Evolutionary conservation across 495 filamentous ascomycete genomes (phyloP).

Genomic region (Talaromyces liani): DNA sequence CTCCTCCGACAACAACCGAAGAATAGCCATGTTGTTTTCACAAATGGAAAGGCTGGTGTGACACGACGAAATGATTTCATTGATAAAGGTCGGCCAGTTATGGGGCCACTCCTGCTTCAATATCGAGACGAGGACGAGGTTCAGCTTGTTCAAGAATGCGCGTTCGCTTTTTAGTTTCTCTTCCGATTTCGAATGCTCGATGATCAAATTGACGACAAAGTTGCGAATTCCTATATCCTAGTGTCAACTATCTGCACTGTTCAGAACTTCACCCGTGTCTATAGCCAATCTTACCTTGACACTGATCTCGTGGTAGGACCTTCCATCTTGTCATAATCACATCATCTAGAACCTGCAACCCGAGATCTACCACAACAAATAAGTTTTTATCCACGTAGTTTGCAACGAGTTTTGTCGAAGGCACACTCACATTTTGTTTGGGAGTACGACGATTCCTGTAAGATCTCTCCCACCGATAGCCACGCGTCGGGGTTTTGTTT

Average conservation of each 20-base stretch:
- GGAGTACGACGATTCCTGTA: constrained; percentile 79
- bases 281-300: constrained; percentile 57
- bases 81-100: constrained; percentile 99
- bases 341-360: constrained; percentile 91
- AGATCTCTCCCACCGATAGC: constrained; percentile 92
- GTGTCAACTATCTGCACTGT: neutral
- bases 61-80: constrained; percentile 95
- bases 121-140: constrained; percentile 93
- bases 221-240: constrained; percentile 78
- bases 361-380: constrained; percentile 56
- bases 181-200: constrained; percentile 81
- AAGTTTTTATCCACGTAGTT: neutral
- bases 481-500: constrained; percentile 98
- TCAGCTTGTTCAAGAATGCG: constrained; percentile 93
- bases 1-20: constrained; percentile 91
- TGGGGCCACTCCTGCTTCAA: constrained; percentile 99
- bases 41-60: constrained; percentile 92
- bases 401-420: constrained; percentile 33
- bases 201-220: constrained; percentile 96
- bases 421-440: constrained; percentile 84
- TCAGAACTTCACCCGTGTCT: neutral
- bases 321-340: constrained; percentile 99
- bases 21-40: constrained; percentile 99
- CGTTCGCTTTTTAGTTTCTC: constrained; percentile 74
- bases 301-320: constrained; percentile 89